A percentile compares a stretch with the other conserved stretches of the same genome.
Evolutionary conservation across 225 moss, liverwort and hornwort genomes (phyloP).

Genomic region (Lunularia cruciata): DNA sequence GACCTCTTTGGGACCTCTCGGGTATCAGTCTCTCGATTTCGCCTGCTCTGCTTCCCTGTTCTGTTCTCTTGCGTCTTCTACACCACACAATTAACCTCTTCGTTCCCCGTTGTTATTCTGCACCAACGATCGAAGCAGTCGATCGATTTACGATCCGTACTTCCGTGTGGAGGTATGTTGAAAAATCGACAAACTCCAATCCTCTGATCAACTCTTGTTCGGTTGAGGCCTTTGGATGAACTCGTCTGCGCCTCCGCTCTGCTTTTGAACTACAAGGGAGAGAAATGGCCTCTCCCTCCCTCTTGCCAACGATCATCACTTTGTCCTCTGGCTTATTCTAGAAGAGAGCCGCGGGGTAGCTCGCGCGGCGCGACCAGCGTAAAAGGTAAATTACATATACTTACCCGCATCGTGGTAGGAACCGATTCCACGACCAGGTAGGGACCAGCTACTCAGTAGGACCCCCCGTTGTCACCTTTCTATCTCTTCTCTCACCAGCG

Average conservation of each 20-base stretch:
- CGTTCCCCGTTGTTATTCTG: too few relatives aligned
- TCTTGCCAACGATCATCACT: neutral
- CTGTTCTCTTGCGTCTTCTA: too few relatives aligned
- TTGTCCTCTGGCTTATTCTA: conserved; percentile 8
- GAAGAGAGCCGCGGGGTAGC: neutral
- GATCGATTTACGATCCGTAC: neutral
- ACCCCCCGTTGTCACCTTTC: conserved; percentile 1
- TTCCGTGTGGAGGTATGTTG: neutral
- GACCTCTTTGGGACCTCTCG: too few relatives aligned
- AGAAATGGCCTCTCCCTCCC: neutral
- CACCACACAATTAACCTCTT: too few relatives aligned
- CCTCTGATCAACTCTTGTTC: neutral
- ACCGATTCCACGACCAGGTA: conserved; percentile 1
- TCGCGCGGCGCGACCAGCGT: neutral
- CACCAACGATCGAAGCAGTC: too few relatives aligned
- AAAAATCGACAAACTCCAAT: too few relatives aligned
- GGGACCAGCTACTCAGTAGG: neutral
- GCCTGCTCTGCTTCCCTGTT: neutral
- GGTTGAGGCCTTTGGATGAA: conserved; percentile 8
- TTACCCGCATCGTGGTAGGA: neutral
- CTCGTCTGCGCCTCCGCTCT: neutral
- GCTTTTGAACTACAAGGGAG: conserved; percentile 15
- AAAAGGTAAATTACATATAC: neutral
- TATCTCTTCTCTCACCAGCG: conserved; percentile 1
- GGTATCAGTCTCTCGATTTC: too few relatives aligned